A percentile compares a stretch with the other conserved stretches of the same genome.
Conservation (phyloP, 139 green algal genomes). For the Ulvella scutata region DNA sequence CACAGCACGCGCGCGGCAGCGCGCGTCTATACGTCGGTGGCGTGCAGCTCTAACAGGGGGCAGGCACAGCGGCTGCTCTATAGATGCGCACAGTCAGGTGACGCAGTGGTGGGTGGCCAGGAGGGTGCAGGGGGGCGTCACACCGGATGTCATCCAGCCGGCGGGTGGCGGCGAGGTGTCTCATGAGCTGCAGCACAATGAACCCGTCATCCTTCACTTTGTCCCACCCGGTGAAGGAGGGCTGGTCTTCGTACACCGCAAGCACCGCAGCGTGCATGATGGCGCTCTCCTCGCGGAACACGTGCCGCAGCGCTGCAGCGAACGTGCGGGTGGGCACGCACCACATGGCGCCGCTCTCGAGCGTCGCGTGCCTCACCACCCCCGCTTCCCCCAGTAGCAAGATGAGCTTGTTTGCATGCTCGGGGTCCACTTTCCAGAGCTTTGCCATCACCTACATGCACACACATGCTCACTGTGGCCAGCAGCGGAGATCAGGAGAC, state of each 20-base stretch:
- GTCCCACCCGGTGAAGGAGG: neutral
- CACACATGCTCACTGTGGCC: neutral
- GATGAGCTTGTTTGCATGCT: neutral
- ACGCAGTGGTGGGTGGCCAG: too few relatives aligned
- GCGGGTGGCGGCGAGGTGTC: neutral
- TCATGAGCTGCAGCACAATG: neutral
- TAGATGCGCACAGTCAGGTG: too few relatives aligned
- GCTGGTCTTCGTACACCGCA: neutral
- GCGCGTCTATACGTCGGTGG: too few relatives aligned
- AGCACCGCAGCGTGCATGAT: neutral
- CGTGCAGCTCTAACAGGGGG: too few relatives aligned
- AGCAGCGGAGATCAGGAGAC: neutral
- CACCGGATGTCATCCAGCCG: neutral
- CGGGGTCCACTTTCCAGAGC: neutral
- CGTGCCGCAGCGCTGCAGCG: neutral
- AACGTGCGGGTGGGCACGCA: neutral
- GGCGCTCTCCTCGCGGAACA: neutral
- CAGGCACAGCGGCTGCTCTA: too few relatives aligned
- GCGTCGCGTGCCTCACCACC: neutral
- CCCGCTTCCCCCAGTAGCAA: neutral
- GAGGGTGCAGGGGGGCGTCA: neutral
- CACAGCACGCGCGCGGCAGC: too few relatives aligned
- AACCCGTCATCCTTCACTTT: neutral
- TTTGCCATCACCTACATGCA: neutral
- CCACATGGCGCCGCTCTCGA: neutral